These are phyloP conservation scores for Colletotrichum filicis DNA, from an alignment of 2,329 filamentous ascomycete species.

Conservation along the genomic window DNA sequence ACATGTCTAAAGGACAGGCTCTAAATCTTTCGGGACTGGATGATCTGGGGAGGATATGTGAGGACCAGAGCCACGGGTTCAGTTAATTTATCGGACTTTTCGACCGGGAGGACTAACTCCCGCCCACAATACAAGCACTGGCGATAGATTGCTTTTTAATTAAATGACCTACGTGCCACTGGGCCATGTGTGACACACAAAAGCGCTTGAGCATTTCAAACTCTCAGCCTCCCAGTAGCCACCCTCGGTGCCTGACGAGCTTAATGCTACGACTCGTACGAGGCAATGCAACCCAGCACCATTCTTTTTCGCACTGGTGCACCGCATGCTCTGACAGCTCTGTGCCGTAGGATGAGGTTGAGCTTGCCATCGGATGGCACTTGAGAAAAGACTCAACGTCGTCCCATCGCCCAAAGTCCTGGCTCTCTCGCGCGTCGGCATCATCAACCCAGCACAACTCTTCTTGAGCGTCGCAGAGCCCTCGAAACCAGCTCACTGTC, in stretches of 20 bases:
- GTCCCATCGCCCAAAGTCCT: background rate
- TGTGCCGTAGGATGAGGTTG: background rate
- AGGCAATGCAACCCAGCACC: background rate
- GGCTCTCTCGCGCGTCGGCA: background rate
- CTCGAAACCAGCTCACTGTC: background rate
- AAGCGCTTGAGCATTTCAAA: background rate
- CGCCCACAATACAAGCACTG: constrained; percentile 31
- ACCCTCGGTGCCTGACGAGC: constrained; percentile 5
- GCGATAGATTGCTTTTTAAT: constrained; percentile 28
- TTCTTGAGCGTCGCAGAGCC: background rate
- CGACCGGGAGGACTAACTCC: background rate
- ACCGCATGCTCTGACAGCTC: background rate
- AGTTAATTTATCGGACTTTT: constrained; percentile 12
- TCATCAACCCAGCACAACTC: background rate
- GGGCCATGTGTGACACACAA: background rate
- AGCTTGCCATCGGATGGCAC: background rate
- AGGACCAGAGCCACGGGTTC: background rate
- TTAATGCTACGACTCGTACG: constrained; percentile 20
- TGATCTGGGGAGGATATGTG: constrained; percentile 1
- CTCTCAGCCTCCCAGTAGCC: background rate
- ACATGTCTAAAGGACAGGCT: background rate
- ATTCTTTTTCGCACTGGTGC: background rate
- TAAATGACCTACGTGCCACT: background rate
- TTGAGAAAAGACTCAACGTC: background rate
- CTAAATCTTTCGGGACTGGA: background rate